Conservation (phyloP, 352 stramenopile species). For the Plasmopara halstedii region DNA sequence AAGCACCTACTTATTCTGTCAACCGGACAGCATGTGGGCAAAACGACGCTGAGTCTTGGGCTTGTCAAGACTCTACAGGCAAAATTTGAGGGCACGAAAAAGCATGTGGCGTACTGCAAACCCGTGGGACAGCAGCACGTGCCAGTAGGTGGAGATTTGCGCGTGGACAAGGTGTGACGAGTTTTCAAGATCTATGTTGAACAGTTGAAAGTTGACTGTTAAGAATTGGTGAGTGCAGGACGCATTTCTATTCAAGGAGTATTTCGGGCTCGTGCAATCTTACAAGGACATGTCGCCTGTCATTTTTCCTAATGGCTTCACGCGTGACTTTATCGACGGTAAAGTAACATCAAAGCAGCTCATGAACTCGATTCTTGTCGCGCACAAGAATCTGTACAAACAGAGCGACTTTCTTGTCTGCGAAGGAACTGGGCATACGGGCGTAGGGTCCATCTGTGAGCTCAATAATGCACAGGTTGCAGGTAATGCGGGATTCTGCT, state of each 20-base stretch:
- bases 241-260: constrained; percentile 93
- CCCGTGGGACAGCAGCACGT: constrained; percentile 94
- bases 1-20: constrained; percentile 81
- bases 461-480: constrained; percentile 88
- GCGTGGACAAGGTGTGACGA: constrained; percentile 75
- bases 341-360: constrained; percentile 86
- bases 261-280: constrained; percentile 93
- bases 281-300: constrained; percentile 97
- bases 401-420: constrained; percentile 91
- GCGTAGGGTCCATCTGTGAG: constrained; percentile 87
- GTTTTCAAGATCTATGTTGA: background rate
- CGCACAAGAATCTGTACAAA: constrained; percentile 73
- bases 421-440: constrained; percentile 91
- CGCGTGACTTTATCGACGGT: constrained; percentile 94
- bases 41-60: constrained; percentile 94
- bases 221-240: constrained; percentile 38
- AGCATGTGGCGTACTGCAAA: constrained; percentile 90
- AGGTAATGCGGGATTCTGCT: constrained; percentile 22
- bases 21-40: constrained; percentile 96
- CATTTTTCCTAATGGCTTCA: constrained; percentile 96
- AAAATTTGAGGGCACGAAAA: constrained; percentile 63
- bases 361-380: constrained; percentile 65
- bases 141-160: constrained; percentile 65
- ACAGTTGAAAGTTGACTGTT: background rate
- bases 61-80: constrained; percentile 92